phyloP scores from a whole-genome alignment of 164 flowering plant species.

The Litsea cubeba region DNA sequence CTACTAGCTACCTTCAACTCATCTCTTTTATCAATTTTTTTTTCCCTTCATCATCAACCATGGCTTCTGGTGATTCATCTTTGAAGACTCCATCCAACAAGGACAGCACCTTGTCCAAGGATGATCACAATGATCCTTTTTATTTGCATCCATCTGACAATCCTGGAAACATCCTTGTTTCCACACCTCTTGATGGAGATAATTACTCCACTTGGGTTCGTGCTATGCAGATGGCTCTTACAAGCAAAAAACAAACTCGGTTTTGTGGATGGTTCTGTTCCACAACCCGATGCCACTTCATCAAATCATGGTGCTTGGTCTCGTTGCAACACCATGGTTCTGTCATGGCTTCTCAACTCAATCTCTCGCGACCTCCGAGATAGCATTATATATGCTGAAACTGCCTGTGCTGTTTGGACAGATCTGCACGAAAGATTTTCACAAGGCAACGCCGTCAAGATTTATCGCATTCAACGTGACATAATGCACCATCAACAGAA shows the following conservation, averaged over 20 bases:
- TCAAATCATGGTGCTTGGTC: background rate
- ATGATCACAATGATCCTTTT: background rate
- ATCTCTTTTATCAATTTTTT: too few relatives aligned
- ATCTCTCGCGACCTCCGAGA: background rate
- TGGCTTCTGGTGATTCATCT: background rate
- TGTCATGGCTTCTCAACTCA: constrained; percentile 4
- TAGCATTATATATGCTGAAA: background rate
- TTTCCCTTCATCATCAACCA: background rate
- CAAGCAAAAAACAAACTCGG: constrained; percentile 6
- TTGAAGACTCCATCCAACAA: too few relatives aligned
- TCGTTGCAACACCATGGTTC: constrained; percentile 2
- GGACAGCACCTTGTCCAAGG: too few relatives aligned
- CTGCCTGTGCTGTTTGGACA: background rate
- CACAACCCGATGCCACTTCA: background rate
- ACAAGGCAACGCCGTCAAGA: background rate
- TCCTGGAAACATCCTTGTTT: background rate
- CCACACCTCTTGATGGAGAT: constrained; percentile 1
- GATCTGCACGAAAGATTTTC: background rate
- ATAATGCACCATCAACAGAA: background rate
- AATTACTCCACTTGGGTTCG: constrained; percentile 1
- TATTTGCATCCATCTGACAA: constrained; percentile 5
- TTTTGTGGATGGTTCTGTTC: constrained; percentile 3
- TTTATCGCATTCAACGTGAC: background rate
- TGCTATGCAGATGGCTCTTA: constrained; percentile 2
- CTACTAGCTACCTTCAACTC: too few relatives aligned